Conservation (phyloP, 345 rosid species). For the Populus tremula region DNA sequence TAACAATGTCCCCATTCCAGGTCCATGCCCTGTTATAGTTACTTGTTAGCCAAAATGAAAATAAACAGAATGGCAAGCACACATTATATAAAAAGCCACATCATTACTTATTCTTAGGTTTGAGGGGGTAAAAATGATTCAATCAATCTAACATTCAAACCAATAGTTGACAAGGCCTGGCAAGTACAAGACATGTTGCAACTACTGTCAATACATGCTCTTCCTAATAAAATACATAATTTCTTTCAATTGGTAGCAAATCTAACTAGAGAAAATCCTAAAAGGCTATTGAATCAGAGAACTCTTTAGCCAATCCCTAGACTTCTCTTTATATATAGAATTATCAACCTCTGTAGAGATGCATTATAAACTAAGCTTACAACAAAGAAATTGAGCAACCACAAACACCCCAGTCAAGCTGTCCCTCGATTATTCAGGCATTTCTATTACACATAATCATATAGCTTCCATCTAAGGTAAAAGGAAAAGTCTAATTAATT, state of each 20-base stretch:
- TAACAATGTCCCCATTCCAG: slow-evolving; percentile 54
- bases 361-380: no score
- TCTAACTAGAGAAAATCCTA: background rate
- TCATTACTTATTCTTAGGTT: background rate
- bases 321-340: no score
- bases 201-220: background rate
- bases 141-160: background rate
- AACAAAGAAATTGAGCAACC: no score
- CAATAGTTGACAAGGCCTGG: background rate
- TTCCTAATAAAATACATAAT: background rate
- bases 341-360: no score
- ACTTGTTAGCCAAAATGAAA: background rate
- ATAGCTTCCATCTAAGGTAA: background rate
- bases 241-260: background rate
- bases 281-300: no score
- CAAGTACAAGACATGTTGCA: background rate
- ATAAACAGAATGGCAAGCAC: background rate
- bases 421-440: background rate
- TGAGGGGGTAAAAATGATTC: background rate
- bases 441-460: background rate
- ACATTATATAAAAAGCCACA: background rate
- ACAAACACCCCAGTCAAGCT: no score
- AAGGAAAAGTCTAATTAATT: no score
- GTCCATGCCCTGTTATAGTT: slow-evolving; percentile 33
- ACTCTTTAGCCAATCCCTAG: no score